Base-by-base conservation (phyloP, 345 rosid species). In the Pugionium cornutum region DNA sequence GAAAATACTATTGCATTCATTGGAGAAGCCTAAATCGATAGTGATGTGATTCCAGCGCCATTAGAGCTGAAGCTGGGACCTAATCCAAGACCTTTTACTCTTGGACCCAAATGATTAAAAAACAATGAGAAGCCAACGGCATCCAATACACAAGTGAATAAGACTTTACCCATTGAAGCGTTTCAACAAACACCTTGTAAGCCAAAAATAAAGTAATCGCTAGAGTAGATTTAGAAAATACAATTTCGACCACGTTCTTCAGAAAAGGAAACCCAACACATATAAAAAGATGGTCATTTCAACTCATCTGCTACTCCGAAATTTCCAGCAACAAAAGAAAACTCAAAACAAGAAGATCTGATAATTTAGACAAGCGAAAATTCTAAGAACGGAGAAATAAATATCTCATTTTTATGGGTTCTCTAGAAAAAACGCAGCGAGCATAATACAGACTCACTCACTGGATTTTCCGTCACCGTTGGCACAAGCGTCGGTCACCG, bases 161-260 rank as follows among this genome's bases (percentile, higher is more conserved):
- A 47, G 52, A 62, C 41, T 32, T 47, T 7, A 30, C 56, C 37
- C 50, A 25, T 41, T 52, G 37, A 59, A 46, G 62, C 76, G 59
- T 73, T 59, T 66, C 57, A 45, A 37, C 76, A 53, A 73, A 73
- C 76, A 73, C 45, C 18, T 52, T 31, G 62, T 52, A 2, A 25
- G 56, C 67, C 1, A 51, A 48, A 72, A 50, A 65, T 18, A 3
- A 31, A 3, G 29, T 32, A 10, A 39, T 10, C 54, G 9, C 34
- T 1, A 4, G 1, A 1, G 26, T 7, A 52, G 9, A 28, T 1
- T 2, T 18, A 42, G 11, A 28, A 9, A 48, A 25, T 7, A 31
- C 27, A 43, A 69, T 61, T 35, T 3, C 25, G 31, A 9, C 33
- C 30, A 47, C 31, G 48, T 47, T 50, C 64, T 67, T 39, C 56